phyloP scores from a whole-genome alignment of 2,329 filamentous ascomycete genomes.

The Beauveria scarabaeidicola region DNA sequence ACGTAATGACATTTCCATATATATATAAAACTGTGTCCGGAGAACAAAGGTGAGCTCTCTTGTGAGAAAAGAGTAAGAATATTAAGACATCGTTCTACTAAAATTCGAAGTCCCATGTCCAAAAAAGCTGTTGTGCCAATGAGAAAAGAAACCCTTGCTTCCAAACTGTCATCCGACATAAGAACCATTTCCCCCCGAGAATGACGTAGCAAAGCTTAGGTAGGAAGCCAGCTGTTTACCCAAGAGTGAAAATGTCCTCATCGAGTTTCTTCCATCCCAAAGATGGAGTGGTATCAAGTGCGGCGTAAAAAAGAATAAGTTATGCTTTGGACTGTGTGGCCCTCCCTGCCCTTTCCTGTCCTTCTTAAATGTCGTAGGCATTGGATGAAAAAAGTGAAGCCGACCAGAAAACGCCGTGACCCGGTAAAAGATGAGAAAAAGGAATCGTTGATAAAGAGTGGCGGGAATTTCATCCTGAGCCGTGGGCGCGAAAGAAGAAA shows the following conservation, averaged over 20 bases:
- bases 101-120: not conserved
- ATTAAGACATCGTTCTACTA: not conserved
- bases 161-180: not conserved
- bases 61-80: not conserved
- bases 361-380: not conserved
- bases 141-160: slow-evolving; percentile 3
- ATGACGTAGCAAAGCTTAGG: not conserved
- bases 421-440: not conserved
- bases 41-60: not conserved
- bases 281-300: not conserved
- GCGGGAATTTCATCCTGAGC: not conserved
- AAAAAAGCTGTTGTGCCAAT: not conserved
- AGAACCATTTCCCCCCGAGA: not conserved
- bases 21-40: not conserved
- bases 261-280: not conserved
- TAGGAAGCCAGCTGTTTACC: not conserved
- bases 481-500: not conserved
- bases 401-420: slow-evolving; percentile 3
- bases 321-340: not conserved
- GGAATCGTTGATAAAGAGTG: not conserved
- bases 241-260: not conserved
- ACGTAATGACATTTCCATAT: not conserved
- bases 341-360: not conserved
- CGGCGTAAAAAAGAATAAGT: not conserved
- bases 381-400: not conserved